A percentile compares a stretch with the other conserved stretches of the same genome.
phyloP scores from a whole-genome alignment of 345 rosid genomes.

The Camelina laxa region DNA sequence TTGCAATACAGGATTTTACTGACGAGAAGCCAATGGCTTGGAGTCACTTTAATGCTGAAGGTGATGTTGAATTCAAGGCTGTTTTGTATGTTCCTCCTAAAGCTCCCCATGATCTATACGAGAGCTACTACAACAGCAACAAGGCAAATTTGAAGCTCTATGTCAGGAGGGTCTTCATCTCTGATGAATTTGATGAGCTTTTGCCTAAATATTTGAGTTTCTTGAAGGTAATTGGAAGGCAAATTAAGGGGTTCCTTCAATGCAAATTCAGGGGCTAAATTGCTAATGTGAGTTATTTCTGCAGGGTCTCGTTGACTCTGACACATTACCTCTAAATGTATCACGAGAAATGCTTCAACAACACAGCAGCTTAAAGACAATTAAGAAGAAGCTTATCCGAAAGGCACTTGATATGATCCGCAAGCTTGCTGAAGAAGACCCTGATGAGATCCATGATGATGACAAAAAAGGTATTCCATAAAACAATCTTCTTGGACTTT shows the following conservation, averaged over 20 bases:
- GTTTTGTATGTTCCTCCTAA: slow-evolving; percentile 93
- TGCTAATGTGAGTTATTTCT: slow-evolving; percentile 31
- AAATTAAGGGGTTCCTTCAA: background rate
- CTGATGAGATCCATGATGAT: slow-evolving; percentile 72
- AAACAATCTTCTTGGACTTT: slow-evolving; percentile 19
- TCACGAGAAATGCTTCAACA: slow-evolving; percentile 99
- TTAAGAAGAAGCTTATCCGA: slow-evolving; percentile 94
- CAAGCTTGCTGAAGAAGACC: slow-evolving; percentile 89
- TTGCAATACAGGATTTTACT: slow-evolving; percentile 68
- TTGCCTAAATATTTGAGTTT: slow-evolving; percentile 92
- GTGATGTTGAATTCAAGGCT: slow-evolving; percentile 97
- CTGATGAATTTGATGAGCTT: slow-evolving; percentile 97
- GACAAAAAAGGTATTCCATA: slow-evolving; percentile 69
- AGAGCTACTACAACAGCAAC: slow-evolving; percentile 86
- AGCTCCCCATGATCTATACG: slow-evolving; percentile 92
- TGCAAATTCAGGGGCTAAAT: background rate
- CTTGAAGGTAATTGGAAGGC: slow-evolving; percentile 61
- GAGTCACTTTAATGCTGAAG: slow-evolving; percentile 97
- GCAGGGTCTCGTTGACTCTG: slow-evolving; percentile 99
- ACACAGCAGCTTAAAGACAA: slow-evolving; percentile 93
- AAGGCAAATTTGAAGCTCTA: slow-evolving; percentile 92
- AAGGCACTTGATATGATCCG: slow-evolving; percentile 98
- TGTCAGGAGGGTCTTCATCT: slow-evolving; percentile 95
- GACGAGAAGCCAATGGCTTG: slow-evolving; percentile 88
- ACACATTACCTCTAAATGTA: slow-evolving; percentile 89